Evolutionary conservation across 768 basidiomycete species (phyloP), one percentile per base, ranked within the genome.

Genomic region (Xerocomellus dryophilus): DNA sequence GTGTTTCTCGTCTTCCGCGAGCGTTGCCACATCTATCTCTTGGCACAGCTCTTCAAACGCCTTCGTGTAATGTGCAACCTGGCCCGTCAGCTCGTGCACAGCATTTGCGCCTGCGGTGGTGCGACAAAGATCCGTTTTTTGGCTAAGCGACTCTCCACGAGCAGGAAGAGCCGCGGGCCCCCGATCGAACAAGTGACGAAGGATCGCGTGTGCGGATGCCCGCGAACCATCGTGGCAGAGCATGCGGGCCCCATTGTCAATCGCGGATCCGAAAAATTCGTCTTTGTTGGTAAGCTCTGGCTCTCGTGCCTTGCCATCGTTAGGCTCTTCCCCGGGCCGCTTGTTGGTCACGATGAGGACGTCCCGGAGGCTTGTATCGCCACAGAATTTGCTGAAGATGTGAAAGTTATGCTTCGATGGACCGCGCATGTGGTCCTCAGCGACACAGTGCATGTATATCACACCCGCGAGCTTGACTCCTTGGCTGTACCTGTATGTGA

Each of bases 351-450:
- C 75, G 47, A 82, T 72, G 7, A 78, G 64, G 18, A 82, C 76
- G 40, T 76, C 79, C 41, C 70, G 62, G 31, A 82, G 74, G 15
- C 73, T 70, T 10, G 57, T 65, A 23, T 76, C 75, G 4, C 78
- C 81, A 47, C 80, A 81, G n/a, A 83, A 71, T 56, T 77, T 71
- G 44, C 72, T 65, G 64, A 82, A 79, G 59, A 76, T 71, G 31
- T 65, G 69, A 57, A 79, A 79, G 59, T 76, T 79, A 39, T 71
- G 71, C 17, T 66, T 67, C 10, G 78, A 76, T 42, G 74, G 73
- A 17, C 74, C 73, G 7, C 74, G 75, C 58, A 79, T 71, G 9
- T 72, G 67, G 66, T 73, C 71, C 53, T 79, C 79, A 7, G 68
- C 42, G 44, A 78, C 77, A 1, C 77, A 71, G 60, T 80, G 80